Evolutionary conservation across 495 filamentous ascomycete genomes (phyloP), one percentile per base, ranked within the genome.

Genomic region (Penicillium nucicola): DNA sequence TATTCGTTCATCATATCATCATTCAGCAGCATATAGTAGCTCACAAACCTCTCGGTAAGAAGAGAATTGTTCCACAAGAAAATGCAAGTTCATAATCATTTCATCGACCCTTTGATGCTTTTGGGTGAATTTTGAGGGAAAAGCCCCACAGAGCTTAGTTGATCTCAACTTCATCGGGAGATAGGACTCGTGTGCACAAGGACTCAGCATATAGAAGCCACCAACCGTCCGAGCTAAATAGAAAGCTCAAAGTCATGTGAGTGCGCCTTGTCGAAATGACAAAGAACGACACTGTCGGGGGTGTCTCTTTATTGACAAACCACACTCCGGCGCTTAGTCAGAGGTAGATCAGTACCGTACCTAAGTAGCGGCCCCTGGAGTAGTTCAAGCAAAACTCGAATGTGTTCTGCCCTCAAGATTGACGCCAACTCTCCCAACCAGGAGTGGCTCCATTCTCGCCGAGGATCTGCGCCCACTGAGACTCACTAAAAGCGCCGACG

Each of bases 391-490:
- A 14, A 34, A 19, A 4, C 14, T 34, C 12, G 18, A 17, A 2
- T 5, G 15, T 32, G 8, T 12, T 4, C 18, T 45, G 19, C 6
- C 11, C 36, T 62, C 57, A 62, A 6, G 62, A 55, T 42, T 40
- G 48, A 4, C 57, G 65, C 65, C 65, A 70, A 19, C 51, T 60
- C 33, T 60, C 57, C 65, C 65, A 70, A n/a, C 61, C 54, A 33
- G 44, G 11, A 2, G 18, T 35, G 33, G 34, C 49, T 7, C 48
- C 51, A 30, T 38, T 50, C 18, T 48, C 50, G 13, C 57, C 51
- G 44, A 71, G 30, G 1, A 72, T 62, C 20, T 72, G 64, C 2
- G 67, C 67, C 67, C 70, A 73, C 34, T 75, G 70, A 13, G 58
- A 60, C 11, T 67, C 66, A 42, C 39, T 66, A 25, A 72, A 52